Conservation (phyloP, 257 asterid genomes). For the Solanum sejunctum region DNA sequence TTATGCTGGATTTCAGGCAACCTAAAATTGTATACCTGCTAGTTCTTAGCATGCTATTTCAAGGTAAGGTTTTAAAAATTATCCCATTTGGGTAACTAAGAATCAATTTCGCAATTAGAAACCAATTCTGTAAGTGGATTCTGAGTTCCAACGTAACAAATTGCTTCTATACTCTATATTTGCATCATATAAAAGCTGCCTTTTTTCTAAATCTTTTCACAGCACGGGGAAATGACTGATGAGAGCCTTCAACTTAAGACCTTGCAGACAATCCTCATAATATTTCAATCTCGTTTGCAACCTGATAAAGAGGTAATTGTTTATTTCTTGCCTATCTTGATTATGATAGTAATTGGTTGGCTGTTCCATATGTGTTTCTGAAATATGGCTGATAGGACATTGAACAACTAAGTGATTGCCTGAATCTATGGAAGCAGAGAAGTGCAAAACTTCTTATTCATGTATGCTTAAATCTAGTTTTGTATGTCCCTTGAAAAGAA, state of each 20-base stretch:
- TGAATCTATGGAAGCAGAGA: background rate
- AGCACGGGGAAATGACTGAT: slow-evolving; percentile 97
- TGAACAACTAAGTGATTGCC: background rate
- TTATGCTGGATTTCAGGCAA: background rate
- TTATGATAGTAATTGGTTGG: background rate
- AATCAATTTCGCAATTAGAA: background rate
- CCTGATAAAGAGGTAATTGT: slow-evolving; percentile 83
- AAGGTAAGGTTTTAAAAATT: background rate
- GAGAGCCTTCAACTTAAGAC: slow-evolving; percentile 89
- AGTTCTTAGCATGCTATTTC: background rate
- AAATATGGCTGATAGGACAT: slow-evolving; percentile 6
- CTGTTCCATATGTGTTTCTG: background rate
- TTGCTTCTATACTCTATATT: background rate
- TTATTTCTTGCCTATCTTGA: slow-evolving; percentile 1
- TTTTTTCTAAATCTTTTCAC: slow-evolving; percentile 7
- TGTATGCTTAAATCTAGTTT: background rate
- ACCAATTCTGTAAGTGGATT: background rate
- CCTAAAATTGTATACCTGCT: background rate
- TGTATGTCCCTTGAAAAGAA: background rate
- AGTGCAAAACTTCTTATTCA: background rate
- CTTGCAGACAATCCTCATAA: slow-evolving; percentile 78
- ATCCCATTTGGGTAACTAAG: background rate
- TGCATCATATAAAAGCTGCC: background rate
- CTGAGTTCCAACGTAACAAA: background rate
- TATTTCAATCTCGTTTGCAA: slow-evolving; percentile 81